Evolutionary conservation across 2,329 filamentous ascomycete genomes (phyloP).

Genomic region (Zymoseptoria tritici): DNA sequence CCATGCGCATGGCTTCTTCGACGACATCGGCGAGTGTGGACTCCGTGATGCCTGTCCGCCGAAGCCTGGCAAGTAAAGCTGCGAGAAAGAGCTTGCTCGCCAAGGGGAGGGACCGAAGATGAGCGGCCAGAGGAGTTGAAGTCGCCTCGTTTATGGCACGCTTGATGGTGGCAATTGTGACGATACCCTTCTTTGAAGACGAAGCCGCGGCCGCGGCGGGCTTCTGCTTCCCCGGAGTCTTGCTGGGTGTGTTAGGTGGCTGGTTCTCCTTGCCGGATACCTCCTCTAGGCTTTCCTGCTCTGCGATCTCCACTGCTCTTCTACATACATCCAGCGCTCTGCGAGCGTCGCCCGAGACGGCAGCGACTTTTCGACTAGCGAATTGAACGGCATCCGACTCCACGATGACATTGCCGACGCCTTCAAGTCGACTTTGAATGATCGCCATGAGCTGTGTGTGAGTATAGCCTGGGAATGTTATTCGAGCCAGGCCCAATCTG

Average conservation of each 20-base stretch:
- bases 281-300: slow-evolving; percentile 50
- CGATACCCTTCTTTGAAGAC: slow-evolving; percentile 44
- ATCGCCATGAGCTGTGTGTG: slow-evolving; percentile 97
- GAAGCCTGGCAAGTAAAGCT: slow-evolving; percentile 68
- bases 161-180: slow-evolving; percentile 90
- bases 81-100: slow-evolving; percentile 78
- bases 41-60: slow-evolving; percentile 78
- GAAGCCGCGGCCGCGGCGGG: slow-evolving; percentile 20
- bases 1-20: slow-evolving; percentile 71
- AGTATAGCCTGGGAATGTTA: slow-evolving; percentile 95
- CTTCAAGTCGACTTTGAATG: slow-evolving; percentile 85
- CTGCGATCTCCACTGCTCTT: slow-evolving; percentile 88
- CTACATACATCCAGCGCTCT: slow-evolving; percentile 92
- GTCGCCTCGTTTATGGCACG: slow-evolving; percentile 93
- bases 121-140: slow-evolving; percentile 83
- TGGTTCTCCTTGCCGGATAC: slow-evolving; percentile 27
- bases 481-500: slow-evolving; percentile 72
- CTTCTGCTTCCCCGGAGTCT: slow-evolving; percentile 37
- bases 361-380: slow-evolving; percentile 90
- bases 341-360: slow-evolving; percentile 88
- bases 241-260: slow-evolving; percentile 56
- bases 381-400: slow-evolving; percentile 93
- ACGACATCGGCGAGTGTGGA: slow-evolving; percentile 82
- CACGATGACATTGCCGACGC: slow-evolving; percentile 77
- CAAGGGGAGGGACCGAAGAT: slow-evolving; percentile 73